phyloP scores from a whole-genome alignment of 768 basidiomycete genomes.

The Leccinum aurantiacum region DNA sequence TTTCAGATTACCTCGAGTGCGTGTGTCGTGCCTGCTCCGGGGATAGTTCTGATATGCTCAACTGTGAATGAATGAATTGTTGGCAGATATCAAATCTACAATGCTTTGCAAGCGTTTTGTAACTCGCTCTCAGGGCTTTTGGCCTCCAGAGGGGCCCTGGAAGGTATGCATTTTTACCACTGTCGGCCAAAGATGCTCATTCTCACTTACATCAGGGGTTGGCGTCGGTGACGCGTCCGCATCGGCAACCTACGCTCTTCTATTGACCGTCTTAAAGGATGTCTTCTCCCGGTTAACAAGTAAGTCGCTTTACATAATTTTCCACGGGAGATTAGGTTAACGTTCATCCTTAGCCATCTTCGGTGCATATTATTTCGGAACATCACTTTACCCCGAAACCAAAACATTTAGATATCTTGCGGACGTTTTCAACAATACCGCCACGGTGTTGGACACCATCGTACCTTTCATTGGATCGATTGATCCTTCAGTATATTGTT shows the following conservation, averaged over 20 bases:
- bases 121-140: slow-evolving; percentile 63
- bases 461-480: slow-evolving; percentile 51
- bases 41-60: slow-evolving; percentile 8
- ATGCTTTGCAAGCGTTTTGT: slow-evolving; percentile 68
- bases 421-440: slow-evolving; percentile 62
- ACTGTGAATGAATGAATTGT: neutral
- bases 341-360: slow-evolving; percentile 51
- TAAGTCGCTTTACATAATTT: slow-evolving; percentile 29
- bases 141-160: slow-evolving; percentile 65
- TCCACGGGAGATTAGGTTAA: neutral
- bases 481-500: slow-evolving; percentile 32
- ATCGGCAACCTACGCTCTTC: slow-evolving; percentile 62
- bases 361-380: slow-evolving; percentile 60
- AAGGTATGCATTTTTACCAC: slow-evolving; percentile 48
- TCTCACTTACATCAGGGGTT: slow-evolving; percentile 42
- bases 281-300: slow-evolving; percentile 63
- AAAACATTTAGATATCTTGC: slow-evolving; percentile 69
- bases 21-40: slow-evolving; percentile 14
- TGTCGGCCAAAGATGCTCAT: neutral
- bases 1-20: slow-evolving; percentile 55
- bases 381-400: slow-evolving; percentile 66
- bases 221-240: slow-evolving; percentile 70
- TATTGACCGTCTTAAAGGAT: slow-evolving; percentile 67
- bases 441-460: slow-evolving; percentile 58
- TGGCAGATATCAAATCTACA: slow-evolving; percentile 62